Conservation (phyloP, 179 eudicot genomes). For the Corrigiola litoralis region DNA sequence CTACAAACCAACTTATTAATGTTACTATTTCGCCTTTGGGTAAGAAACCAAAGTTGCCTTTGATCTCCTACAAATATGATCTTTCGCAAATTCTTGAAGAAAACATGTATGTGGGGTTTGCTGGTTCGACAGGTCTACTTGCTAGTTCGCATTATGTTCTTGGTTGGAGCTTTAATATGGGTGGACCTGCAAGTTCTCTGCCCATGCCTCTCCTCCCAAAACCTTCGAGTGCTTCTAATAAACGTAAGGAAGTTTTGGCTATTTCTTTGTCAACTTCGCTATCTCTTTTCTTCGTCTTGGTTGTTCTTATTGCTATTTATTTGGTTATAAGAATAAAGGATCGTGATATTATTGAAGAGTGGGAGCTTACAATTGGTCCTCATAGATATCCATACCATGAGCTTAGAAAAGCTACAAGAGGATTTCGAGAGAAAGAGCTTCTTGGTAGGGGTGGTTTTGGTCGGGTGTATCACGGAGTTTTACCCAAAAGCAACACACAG, state of each 20-base stretch:
- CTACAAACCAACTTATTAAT: conserved; percentile 26
- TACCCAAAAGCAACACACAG: conserved; percentile 12
- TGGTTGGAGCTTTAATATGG: conserved; percentile 60
- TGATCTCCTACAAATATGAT: conserved; percentile 36
- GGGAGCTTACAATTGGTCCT: conserved; percentile 56
- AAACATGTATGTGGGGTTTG: conserved; percentile 45
- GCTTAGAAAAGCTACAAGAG: conserved; percentile 44
- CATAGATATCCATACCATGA: conserved; percentile 49
- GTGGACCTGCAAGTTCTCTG: conserved; percentile 38
- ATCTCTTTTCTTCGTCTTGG: conserved; percentile 16
- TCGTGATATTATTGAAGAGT: conserved; percentile 39
- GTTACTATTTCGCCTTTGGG: conserved; percentile 40
- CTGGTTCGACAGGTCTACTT: conserved; percentile 49
- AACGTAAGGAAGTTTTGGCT: conserved; percentile 9
- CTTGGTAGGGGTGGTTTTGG: conserved; percentile 73
- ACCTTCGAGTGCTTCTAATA: conserved; percentile 5
- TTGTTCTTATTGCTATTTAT: conserved; percentile 12
- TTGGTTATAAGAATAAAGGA: conserved; percentile 26
- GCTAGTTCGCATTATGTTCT: conserved; percentile 49
- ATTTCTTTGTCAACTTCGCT: conserved; percentile 21
- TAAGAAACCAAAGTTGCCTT: conserved; percentile 36
- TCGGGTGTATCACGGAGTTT: conserved; percentile 37
- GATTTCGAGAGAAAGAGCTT: conserved; percentile 43
- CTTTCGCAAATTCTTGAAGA: conserved; percentile 38
- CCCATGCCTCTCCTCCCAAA: conserved; percentile 34